A percentile compares a stretch with the other conserved stretches of the same genome.
phyloP scores from a whole-genome alignment of 2,329 filamentous ascomycete species.

The Diaporthe aspalathi region DNA sequence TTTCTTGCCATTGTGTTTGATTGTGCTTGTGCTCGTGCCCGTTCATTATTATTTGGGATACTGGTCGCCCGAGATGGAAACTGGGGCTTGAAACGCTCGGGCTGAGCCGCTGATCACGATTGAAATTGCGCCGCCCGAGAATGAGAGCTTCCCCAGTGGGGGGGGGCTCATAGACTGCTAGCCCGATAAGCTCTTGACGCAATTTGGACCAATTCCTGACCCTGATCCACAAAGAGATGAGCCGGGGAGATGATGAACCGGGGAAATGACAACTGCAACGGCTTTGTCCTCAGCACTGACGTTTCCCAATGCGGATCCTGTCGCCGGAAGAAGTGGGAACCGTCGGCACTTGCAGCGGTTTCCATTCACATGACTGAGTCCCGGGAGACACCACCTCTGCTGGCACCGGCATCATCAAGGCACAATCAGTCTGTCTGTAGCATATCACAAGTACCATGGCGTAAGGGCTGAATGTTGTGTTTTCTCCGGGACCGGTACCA shows the following conservation, averaged over 20 bases:
- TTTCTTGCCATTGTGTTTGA: conserved; percentile 28
- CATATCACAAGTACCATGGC: no score
- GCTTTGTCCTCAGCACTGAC: conserved; percentile 27
- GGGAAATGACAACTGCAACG: conserved; percentile 4
- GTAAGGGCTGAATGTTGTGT: no score
- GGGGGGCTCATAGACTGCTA: background rate
- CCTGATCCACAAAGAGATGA: conserved; percentile 10
- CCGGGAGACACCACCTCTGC: background rate
- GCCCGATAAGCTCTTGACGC: conserved; percentile 26
- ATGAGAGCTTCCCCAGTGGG: conserved; percentile 27
- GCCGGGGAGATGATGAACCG: background rate
- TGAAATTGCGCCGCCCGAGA: conserved; percentile 17
- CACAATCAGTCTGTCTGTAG: background rate
- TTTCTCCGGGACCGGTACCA: background rate
- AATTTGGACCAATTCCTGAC: conserved; percentile 16
- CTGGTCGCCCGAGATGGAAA: conserved; percentile 29
- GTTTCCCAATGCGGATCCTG: conserved; percentile 2
- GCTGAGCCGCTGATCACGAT: conserved; percentile 22
- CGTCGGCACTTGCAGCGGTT: background rate
- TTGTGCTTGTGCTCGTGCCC: conserved; percentile 25
- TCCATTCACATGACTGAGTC: conserved; percentile 7
- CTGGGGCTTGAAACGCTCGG: conserved; percentile 31
- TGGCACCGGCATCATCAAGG: background rate
- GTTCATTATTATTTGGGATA: conserved; percentile 28
- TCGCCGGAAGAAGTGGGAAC: background rate